Evolutionary conservation across 2,329 filamentous ascomycete species (phyloP).

Genomic region (Aspergillus udagawae): DNA sequence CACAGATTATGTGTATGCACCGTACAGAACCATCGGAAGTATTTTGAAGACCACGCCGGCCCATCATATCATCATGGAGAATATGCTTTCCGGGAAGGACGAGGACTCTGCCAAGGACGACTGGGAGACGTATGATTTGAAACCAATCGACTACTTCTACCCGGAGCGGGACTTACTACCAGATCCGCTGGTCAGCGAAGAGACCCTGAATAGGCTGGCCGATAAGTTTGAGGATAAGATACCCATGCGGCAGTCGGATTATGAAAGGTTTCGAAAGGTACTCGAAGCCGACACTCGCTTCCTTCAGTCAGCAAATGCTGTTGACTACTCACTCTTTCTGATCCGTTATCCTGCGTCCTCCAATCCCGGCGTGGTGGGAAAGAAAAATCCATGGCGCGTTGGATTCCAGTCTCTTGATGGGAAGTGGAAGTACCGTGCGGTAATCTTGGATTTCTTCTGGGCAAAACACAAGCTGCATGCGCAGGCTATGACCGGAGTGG

Average conservation of each 20-base stretch:
- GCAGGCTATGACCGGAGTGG: slow-evolving; percentile 61
- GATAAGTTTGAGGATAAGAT: slow-evolving; percentile 67
- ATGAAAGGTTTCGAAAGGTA: slow-evolving; percentile 52
- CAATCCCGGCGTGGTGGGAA: slow-evolving; percentile 28
- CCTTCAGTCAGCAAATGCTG: slow-evolving; percentile 59
- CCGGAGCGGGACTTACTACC: slow-evolving; percentile 68
- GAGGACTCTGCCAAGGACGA: slow-evolving; percentile 40
- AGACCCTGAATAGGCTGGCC: slow-evolving; percentile 61
- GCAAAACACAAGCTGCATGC: slow-evolving; percentile 67
- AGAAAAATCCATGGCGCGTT: slow-evolving; percentile 52
- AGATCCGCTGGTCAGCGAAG: slow-evolving; percentile 59
- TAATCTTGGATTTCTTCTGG: slow-evolving; percentile 75
- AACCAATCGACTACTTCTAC: slow-evolving; percentile 71
- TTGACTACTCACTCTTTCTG: slow-evolving; percentile 73
- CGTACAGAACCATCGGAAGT: slow-evolving; percentile 55
- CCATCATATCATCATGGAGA: slow-evolving; percentile 77
- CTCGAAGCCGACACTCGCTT: slow-evolving; percentile 62
- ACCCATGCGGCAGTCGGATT: slow-evolving; percentile 52
- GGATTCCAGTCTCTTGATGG: slow-evolving; percentile 60
- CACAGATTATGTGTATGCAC: slow-evolving; percentile 62
- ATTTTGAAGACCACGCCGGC: slow-evolving; percentile 59
- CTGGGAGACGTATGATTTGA: slow-evolving; percentile 73
- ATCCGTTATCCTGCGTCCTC: slow-evolving; percentile 52
- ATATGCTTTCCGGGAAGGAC: slow-evolving; percentile 61
- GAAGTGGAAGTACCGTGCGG: slow-evolving; percentile 63